phyloP scores from a whole-genome alignment of 2,329 filamentous ascomycete genomes.

The Stagonosporopsis vannaccii region DNA sequence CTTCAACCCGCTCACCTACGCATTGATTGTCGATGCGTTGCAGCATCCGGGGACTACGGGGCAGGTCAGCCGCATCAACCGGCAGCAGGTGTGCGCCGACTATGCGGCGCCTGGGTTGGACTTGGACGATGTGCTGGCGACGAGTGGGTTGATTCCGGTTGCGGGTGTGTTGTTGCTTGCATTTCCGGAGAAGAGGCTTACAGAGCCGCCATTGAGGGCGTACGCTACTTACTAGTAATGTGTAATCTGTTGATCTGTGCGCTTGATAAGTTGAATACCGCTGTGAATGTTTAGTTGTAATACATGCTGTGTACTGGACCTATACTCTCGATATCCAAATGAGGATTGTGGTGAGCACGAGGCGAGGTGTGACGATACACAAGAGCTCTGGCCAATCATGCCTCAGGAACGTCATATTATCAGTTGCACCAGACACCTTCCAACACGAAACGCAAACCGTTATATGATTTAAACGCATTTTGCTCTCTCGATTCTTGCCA shows the following conservation, averaged over 20 bases:
- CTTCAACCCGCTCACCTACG: constrained; percentile 57
- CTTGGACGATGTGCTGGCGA: constrained; percentile 56
- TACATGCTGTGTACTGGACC: background rate
- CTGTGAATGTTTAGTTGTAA: background rate
- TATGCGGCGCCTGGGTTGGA: constrained; percentile 51
- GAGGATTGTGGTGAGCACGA: too few species aligned
- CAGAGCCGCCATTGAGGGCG: constrained; percentile 47
- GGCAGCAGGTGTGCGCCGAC: constrained; percentile 50
- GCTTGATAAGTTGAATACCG: background rate
- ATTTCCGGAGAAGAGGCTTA: constrained; percentile 38
- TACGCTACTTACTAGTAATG: constrained; percentile 6
- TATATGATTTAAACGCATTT: background rate
- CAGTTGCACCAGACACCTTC: background rate
- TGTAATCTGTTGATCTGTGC: background rate
- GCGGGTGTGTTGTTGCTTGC: constrained; percentile 44
- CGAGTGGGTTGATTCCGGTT: constrained; percentile 53
- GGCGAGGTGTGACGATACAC: background rate
- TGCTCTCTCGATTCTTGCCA: background rate
- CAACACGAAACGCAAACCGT: background rate
- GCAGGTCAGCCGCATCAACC: constrained; percentile 49
- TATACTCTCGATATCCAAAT: background rate
- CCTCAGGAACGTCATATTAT: background rate
- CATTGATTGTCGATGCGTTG: constrained; percentile 58
- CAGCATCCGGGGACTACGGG: constrained; percentile 57
- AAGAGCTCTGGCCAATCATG: background rate